Evolutionary conservation across 768 basidiomycete genomes (phyloP).

Genomic region (Amanita polypyramis): DNA sequence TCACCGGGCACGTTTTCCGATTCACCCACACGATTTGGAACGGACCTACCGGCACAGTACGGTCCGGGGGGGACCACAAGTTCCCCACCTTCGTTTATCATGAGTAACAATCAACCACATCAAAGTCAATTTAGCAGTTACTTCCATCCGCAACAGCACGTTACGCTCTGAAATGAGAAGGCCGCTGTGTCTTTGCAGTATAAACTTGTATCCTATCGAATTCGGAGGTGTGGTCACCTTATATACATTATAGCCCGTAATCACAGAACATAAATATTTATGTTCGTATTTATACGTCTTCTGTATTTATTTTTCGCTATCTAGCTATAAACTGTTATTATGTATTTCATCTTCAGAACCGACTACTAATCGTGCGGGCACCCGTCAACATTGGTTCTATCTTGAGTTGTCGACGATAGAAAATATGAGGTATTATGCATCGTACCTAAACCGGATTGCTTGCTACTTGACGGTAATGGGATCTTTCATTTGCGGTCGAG

Average conservation of each 20-base stretch:
- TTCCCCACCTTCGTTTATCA: slow-evolving; percentile 3
- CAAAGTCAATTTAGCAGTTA: slow-evolving; percentile 11
- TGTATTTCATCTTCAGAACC: too few species aligned
- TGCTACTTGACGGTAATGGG: too few species aligned
- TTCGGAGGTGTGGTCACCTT: background rate
- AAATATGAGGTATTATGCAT: too few species aligned
- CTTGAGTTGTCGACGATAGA: too few species aligned
- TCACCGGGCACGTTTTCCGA: slow-evolving; percentile 23
- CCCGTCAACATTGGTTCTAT: too few species aligned
- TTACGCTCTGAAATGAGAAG: slow-evolving; percentile 14
- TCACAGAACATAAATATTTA: background rate
- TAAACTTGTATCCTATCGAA: background rate
- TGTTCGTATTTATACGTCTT: background rate
- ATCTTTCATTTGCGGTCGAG: too few species aligned
- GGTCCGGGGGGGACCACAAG: slow-evolving; percentile 3
- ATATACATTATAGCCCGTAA: background rate
- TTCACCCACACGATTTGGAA: slow-evolving; percentile 25
- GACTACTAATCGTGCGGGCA: too few species aligned
- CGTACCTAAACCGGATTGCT: too few species aligned
- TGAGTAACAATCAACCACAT: slow-evolving; percentile 11
- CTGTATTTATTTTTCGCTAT: background rate
- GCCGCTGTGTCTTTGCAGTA: background rate
- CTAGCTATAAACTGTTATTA: background rate
- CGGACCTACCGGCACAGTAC: slow-evolving; percentile 25
- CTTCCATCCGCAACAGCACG: slow-evolving; percentile 17